Percentiles rank a stretch among this genome's conserved stretches.
phyloP scores from a whole-genome alignment of 1,139 yeast genomes.

The Candida labiduridarum region DNA sequence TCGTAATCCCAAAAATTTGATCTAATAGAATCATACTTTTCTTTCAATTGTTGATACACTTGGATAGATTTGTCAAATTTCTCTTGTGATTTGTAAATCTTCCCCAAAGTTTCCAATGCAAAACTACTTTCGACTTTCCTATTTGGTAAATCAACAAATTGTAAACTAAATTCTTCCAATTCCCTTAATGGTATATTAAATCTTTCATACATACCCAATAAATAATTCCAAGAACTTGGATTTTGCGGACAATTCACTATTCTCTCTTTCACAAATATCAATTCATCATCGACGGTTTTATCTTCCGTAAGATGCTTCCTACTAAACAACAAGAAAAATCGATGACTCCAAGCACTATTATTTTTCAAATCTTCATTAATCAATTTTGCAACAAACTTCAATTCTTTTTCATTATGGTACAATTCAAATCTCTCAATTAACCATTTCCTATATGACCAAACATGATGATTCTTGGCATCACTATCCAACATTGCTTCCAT shows the following conservation, averaged over 20 bases:
- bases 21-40: slow-evolving; percentile 68
- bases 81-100: slow-evolving; percentile 39
- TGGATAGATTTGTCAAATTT: slow-evolving; percentile 34
- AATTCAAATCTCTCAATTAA: slow-evolving; percentile 56
- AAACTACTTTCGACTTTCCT: slow-evolving; percentile 50
- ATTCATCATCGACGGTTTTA: slow-evolving; percentile 24
- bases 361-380: slow-evolving; percentile 72
- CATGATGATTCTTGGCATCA: slow-evolving; percentile 92
- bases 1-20: slow-evolving; percentile 61
- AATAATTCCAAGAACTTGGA: slow-evolving; percentile 86
- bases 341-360: slow-evolving; percentile 93
- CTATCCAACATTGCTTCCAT: slow-evolving; percentile 67
- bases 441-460: slow-evolving; percentile 94
- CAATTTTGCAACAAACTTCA: slow-evolving; percentile 51
- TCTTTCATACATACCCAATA: slow-evolving; percentile 58
- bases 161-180: slow-evolving; percentile 46
- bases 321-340: slow-evolving; percentile 60
- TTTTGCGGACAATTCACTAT: slow-evolving; percentile 75
- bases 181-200: slow-evolving; percentile 29
- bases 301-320: slow-evolving; percentile 17
- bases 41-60: slow-evolving; percentile 52
- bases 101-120: slow-evolving; percentile 70
- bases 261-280: slow-evolving; percentile 45
- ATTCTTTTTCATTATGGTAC: slow-evolving; percentile 49
- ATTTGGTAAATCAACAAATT: slow-evolving; percentile 37